Evolutionary conservation across 345 rosid genomes (phyloP), one percentile per base, ranked within the genome.

Genomic region (Pistacia vera): DNA sequence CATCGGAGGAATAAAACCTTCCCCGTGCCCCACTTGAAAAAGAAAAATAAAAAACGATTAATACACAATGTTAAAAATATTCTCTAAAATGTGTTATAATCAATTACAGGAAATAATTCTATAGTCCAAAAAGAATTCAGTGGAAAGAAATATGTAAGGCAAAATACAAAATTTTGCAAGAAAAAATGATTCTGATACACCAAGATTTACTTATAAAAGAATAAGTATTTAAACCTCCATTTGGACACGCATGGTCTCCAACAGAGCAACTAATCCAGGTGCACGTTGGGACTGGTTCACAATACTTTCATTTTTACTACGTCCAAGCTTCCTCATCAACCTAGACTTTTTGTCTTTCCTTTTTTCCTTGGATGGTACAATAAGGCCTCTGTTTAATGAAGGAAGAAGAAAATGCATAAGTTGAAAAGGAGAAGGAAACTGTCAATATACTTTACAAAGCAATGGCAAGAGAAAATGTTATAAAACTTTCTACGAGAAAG

Each of bases 291-390:
- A 87, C 77, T 91, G 93, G 20, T 81, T 54, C 73, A 81, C 81
- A 65, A 81, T 68, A 80, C 78, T 88, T 78, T 87, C 97, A 81
- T 82, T 92, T 90, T 80, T 88, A 84, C 91, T 90, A 75, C 93
- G 92, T 61, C 97, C 96, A 78, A 96, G 98, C 93, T 96, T 96
- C 87, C 84, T 93, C 86, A 91, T 88, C 93, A 96, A 81, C 81
- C 73, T 91, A 74, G 99, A 96, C 76, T 79, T 90, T 77, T 87
- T 93, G 65, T 91, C 99, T 67, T 89, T 96, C 90, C 84, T 96
- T 84, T 87, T 93, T 58, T 91, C 99, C 83, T 88, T 93, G 70
- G 95, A 85, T 62, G 97, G 99, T 80, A 96, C 94, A 74, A 93
- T 92, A 65, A 96, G 93, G 61, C 97, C 98, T 70, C 99, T 96